phyloP scores from a whole-genome alignment of 345 rosid genomes.

The Turnera subulata region DNA sequence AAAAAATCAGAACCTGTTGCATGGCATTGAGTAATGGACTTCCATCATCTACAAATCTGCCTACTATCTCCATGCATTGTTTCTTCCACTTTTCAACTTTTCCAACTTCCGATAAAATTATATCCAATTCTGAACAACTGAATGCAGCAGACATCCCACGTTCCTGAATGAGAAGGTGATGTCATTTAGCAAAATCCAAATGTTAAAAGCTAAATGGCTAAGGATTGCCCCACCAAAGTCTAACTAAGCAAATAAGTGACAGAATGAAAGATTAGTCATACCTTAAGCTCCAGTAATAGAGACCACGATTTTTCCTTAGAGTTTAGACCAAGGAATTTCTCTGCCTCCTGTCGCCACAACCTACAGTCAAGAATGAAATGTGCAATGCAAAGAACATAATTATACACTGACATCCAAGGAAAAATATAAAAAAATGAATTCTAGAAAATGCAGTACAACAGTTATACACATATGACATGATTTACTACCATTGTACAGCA shows the following conservation, averaged over 20 bases:
- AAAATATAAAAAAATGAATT: not conserved
- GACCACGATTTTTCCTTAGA: conserved; percentile 39
- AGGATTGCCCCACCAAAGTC: too few species aligned
- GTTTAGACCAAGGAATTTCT: conserved; percentile 35
- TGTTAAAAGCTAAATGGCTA: too few species aligned
- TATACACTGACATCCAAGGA: not conserved
- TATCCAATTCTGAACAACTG: conserved; percentile 48
- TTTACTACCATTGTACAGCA: too few species aligned
- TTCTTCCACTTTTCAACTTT: conserved; percentile 62
- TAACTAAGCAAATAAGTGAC: not conserved
- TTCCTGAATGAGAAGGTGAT: conserved; percentile 36
- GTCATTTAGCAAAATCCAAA: not conserved
- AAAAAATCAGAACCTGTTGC: conserved; percentile 37
- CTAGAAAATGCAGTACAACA: not conserved
- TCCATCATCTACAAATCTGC: conserved; percentile 28
- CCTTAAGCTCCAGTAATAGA: conserved; percentile 48
- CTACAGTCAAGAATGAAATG: conserved; percentile 24
- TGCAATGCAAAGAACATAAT: too few species aligned
- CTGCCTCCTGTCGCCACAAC: conserved; percentile 56
- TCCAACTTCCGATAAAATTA: conserved; percentile 42
- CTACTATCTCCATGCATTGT: conserved; percentile 29
- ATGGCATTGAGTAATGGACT: conserved; percentile 33
- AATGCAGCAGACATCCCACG: conserved; percentile 43
- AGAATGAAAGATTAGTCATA: conserved; percentile 16
- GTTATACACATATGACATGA: too few species aligned